Evolutionary conservation across 2,329 filamentous ascomycete species (phyloP).

Genomic region (Fusarium sp.): DNA sequence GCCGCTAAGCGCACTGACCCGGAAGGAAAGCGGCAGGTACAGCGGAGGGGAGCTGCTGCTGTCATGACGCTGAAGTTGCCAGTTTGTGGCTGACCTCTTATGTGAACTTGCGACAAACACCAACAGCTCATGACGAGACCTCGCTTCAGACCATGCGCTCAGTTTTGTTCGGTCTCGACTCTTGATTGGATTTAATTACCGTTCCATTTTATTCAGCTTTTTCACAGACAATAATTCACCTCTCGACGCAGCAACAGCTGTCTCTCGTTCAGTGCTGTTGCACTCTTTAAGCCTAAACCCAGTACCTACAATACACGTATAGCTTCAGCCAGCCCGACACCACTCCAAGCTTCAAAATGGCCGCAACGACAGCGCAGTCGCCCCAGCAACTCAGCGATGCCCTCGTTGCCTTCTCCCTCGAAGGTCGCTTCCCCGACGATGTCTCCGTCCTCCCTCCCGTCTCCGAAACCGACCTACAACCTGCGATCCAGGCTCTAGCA

Average conservation of each 20-base stretch:
- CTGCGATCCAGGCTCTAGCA: slow-evolving; percentile 52
- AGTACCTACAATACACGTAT: slow-evolving; percentile 15
- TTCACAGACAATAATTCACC: not conserved
- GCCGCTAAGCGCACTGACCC: slow-evolving; percentile 34
- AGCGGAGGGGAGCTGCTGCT: slow-evolving; percentile 15
- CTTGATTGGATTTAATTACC: not conserved
- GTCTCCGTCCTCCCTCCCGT: slow-evolving; percentile 50
- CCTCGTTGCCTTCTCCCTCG: slow-evolving; percentile 53
- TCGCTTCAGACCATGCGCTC: slow-evolving; percentile 9
- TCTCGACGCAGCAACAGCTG: slow-evolving; percentile 3
- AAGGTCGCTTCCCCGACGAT: slow-evolving; percentile 54
- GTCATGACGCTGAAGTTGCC: slow-evolving; percentile 40
- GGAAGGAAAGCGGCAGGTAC: slow-evolving; percentile 11
- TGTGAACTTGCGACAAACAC: slow-evolving; percentile 30
- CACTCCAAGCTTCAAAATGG: slow-evolving; percentile 41
- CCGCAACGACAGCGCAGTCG: slow-evolving; percentile 39
- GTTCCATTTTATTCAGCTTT: too few relatives aligned
- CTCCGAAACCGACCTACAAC: slow-evolving; percentile 50
- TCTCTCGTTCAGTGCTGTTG: not conserved
- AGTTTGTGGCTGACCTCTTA: slow-evolving; percentile 38
- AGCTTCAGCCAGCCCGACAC: slow-evolving; percentile 22
- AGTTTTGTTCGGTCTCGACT: not conserved
- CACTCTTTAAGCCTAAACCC: not conserved
- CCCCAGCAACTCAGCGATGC: slow-evolving; percentile 51
- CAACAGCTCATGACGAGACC: slow-evolving; percentile 26